These are phyloP conservation scores for Candolleomyces eurysporus DNA, from an alignment of 768 basidiomycete genomes.

Conservation along the genomic window DNA sequence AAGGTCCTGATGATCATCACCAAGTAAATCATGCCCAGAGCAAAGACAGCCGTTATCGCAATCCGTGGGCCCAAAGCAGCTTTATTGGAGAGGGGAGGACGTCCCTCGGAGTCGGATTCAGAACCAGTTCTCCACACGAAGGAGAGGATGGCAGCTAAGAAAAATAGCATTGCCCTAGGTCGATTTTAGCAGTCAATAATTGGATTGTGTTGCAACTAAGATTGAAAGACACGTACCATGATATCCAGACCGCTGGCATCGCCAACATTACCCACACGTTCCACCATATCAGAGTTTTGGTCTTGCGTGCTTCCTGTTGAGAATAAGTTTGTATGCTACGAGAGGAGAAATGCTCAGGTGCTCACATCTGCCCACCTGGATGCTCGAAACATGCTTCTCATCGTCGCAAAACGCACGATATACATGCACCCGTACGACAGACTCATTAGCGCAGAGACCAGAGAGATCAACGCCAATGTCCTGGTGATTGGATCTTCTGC, in stretches of 20 bases:
- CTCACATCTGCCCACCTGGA: conserved; percentile 70
- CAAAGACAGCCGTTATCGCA: conserved; percentile 50
- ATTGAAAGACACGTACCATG: conserved; percentile 42
- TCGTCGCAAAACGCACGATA: conserved; percentile 67
- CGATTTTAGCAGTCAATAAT: neutral
- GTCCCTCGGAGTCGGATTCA: conserved; percentile 33
- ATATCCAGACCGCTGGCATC: conserved; percentile 67
- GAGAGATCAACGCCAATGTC: conserved; percentile 59
- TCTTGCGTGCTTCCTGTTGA: conserved; percentile 53
- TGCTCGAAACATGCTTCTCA: conserved; percentile 71
- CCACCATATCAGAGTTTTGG: conserved; percentile 32
- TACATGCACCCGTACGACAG: conserved; percentile 73
- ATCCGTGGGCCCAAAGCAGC: conserved; percentile 53
- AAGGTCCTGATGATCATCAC: conserved; percentile 60
- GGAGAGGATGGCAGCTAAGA: conserved; percentile 58
- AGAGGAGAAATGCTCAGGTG: neutral
- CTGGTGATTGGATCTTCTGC: conserved; percentile 60
- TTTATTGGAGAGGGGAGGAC: conserved; percentile 31
- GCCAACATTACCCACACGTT: conserved; percentile 36
- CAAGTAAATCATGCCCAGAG: conserved; percentile 62
- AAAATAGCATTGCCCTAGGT: conserved; percentile 63
- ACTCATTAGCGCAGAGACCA: conserved; percentile 68
- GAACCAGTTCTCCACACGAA: conserved; percentile 73
- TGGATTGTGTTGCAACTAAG: neutral
- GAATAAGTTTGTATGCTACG: neutral